Evolutionary conservation across 495 filamentous ascomycete genomes (phyloP).

Genomic region (Penicillium cataractarum): DNA sequence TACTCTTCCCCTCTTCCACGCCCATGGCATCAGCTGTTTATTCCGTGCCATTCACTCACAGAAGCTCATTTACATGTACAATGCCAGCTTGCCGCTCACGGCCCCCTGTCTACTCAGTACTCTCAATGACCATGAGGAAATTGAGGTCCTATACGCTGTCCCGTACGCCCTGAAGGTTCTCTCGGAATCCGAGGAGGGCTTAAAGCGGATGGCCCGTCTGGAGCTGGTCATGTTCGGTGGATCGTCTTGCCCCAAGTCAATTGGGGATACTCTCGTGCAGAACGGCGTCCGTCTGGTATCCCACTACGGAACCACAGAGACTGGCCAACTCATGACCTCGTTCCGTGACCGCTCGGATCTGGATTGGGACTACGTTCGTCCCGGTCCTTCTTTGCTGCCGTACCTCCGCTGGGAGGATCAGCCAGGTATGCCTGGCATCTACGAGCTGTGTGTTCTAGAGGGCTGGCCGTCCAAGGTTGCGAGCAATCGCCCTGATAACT

Average conservation of each 20-base stretch:
- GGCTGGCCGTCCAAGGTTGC: neutral
- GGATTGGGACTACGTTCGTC: neutral
- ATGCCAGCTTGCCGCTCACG: neutral
- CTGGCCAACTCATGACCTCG: neutral
- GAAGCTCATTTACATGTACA: neutral
- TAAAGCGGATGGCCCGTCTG: conserved; percentile 36
- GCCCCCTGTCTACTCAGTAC: neutral
- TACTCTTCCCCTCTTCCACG: conserved; percentile 57
- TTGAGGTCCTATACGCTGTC: neutral
- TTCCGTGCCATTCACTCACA: conserved; percentile 46
- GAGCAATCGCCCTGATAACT: conserved; percentile 50
- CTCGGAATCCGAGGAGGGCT: neutral
- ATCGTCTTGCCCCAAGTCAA: conserved; percentile 49
- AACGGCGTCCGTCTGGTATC: conserved; percentile 55
- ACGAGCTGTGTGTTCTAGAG: neutral
- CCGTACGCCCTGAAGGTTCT: neutral
- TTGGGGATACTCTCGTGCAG: conserved; percentile 54
- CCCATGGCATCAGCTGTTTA: conserved; percentile 52
- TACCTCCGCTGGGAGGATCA: neutral
- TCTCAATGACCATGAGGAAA: neutral
- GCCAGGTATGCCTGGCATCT: neutral
- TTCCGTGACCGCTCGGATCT: neutral
- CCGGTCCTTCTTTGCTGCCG: neutral
- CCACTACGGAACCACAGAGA: conserved; percentile 37
- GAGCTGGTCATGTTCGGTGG: conserved; percentile 54